Percentiles rank a stretch among this genome's conserved stretches.
Evolutionary conservation across 1,139 yeast genomes (phyloP).

Genomic region (Candida frijolesensis): DNA sequence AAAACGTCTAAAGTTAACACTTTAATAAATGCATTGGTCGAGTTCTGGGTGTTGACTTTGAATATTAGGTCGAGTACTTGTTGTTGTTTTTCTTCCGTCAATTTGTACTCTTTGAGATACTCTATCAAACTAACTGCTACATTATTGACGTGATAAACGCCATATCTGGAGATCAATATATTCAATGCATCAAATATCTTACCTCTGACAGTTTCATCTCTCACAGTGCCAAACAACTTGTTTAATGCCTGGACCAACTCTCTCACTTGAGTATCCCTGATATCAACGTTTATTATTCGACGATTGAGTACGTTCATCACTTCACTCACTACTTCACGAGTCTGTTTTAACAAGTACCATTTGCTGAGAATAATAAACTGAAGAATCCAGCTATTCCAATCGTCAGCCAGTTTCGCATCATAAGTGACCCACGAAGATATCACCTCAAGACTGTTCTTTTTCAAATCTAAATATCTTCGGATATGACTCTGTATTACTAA

Average conservation of each 20-base stretch:
- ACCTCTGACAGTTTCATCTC: neutral
- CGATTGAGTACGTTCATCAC: conserved; percentile 2
- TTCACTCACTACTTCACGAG: neutral
- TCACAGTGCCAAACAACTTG: neutral
- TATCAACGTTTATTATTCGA: neutral
- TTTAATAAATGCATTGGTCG: conserved; percentile 7
- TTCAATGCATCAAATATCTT: neutral
- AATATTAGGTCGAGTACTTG: conserved; percentile 8
- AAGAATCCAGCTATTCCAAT: conserved; percentile 11
- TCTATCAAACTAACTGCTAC: neutral
- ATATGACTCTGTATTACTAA: conserved; percentile 50
- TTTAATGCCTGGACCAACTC: conserved; percentile 3
- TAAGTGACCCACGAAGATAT: conserved; percentile 11
- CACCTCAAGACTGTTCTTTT: conserved; percentile 11
- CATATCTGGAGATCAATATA: neutral
- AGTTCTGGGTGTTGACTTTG: conserved; percentile 3
- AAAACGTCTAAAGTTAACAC: conserved; percentile 9
- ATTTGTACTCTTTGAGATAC: conserved; percentile 2
- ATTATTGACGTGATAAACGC: neutral
- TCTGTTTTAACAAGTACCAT: conserved; percentile 15
- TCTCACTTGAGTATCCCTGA: neutral
- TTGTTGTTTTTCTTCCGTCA: neutral
- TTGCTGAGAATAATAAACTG: conserved; percentile 17
- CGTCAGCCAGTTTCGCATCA: neutral
- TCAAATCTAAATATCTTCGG: conserved; percentile 36